Evolutionary conservation across 768 basidiomycete species (phyloP).

Genomic region (Boletus patriciae): DNA sequence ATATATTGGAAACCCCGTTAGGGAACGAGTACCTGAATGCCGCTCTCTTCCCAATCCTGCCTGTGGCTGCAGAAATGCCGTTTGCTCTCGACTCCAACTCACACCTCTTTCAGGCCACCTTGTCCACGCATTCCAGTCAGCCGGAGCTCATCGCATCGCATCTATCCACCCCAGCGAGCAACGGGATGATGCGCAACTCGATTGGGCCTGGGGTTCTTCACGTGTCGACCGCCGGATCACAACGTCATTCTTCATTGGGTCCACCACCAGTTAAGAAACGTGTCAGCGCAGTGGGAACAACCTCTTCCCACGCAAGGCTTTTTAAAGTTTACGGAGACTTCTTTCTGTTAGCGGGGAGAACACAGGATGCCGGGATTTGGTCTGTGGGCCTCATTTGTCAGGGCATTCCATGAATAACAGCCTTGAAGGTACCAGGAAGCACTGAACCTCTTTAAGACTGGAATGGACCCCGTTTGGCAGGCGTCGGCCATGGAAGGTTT

Average conservation of each 20-base stretch:
- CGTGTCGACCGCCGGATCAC: conserved; percentile 20
- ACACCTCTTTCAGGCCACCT: conserved; percentile 43
- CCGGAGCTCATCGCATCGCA: conserved; percentile 46
- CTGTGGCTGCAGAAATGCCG: conserved; percentile 61
- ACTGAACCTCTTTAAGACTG: conserved; percentile 66
- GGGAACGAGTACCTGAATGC: conserved; percentile 87
- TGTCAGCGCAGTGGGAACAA: conserved; percentile 58
- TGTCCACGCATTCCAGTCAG: conserved; percentile 54
- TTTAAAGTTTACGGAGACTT: conserved; percentile 89
- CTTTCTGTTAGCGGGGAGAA: conserved; percentile 83
- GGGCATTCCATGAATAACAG: conserved; percentile 17
- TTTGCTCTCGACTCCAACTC: conserved; percentile 49
- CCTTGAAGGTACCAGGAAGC: conserved; percentile 80
- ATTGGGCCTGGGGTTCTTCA: conserved; percentile 35
- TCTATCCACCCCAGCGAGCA: conserved; percentile 26
- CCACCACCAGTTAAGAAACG: conserved; percentile 55
- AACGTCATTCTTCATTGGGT: conserved; percentile 54
- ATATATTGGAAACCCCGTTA: conserved; percentile 74
- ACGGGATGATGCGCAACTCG: conserved; percentile 54
- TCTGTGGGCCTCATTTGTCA: conserved; percentile 36
- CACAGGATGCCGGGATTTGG: conserved; percentile 81
- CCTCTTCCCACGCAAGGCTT: conserved; percentile 80
- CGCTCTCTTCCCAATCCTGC: conserved; percentile 60
- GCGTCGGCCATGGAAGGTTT: conserved; percentile 86
- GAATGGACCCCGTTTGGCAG: conserved; percentile 84